phyloP scores from a whole-genome alignment of 805 yeast species.

The Ogataea zsoltii region DNA sequence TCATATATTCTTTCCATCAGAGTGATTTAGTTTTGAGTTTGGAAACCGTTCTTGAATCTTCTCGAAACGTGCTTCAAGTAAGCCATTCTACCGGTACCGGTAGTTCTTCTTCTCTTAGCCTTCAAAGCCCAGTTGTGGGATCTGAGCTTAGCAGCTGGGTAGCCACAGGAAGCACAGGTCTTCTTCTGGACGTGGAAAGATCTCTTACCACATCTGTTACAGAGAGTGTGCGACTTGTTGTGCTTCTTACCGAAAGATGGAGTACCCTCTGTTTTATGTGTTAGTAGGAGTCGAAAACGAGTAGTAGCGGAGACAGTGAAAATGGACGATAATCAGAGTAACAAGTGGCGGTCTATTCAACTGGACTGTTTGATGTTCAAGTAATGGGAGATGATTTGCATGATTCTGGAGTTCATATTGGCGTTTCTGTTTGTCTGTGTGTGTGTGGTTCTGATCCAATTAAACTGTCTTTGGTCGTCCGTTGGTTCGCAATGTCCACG shows the following conservation, averaged over 20 bases:
- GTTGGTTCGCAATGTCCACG: background rate
- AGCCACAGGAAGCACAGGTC: constrained; percentile 98
- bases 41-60: constrained; percentile 99
- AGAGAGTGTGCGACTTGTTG: constrained; percentile 98
- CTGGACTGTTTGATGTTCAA: too few species aligned
- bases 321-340: too few species aligned
- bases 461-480: too few species aligned
- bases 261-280: constrained; percentile 79
- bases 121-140: constrained; percentile 98
- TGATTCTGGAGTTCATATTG: too few species aligned
- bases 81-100: constrained; percentile 99
- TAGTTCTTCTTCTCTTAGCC: constrained; percentile 99
- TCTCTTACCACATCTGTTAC: constrained; percentile 99
- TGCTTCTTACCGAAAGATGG: constrained; percentile 99
- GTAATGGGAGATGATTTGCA: too few species aligned
- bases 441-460: too few species aligned
- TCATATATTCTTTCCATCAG: constrained; percentile 4
- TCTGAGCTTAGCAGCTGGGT: constrained; percentile 99
- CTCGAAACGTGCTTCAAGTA: constrained; percentile 96
- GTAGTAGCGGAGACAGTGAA: background rate
- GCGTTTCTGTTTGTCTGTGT: too few species aligned
- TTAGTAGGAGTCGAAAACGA: constrained; percentile 20
- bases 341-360: too few species aligned
- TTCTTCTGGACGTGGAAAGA: constrained; percentile 99
- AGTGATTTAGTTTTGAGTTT: constrained; percentile 46